Evolutionary conservation across 108 stramenopile species (phyloP).

Genomic region (Cyclotella baltica): DNA sequence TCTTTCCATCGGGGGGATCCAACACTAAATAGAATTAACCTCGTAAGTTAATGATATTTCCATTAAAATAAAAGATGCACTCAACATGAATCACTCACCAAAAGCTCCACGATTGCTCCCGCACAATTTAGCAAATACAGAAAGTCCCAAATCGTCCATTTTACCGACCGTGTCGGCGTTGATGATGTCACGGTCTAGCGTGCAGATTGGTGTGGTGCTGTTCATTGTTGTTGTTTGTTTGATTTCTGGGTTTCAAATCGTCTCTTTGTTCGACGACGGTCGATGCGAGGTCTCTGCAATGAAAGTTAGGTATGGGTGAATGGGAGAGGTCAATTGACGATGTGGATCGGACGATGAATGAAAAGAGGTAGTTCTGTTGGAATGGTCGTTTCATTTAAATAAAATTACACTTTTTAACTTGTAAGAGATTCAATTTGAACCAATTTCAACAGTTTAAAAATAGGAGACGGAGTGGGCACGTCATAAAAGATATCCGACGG

Average conservation of each 20-base stretch:
- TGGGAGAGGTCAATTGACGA: no score
- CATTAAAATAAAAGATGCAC: background rate
- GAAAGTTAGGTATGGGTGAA: no score
- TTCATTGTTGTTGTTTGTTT: background rate
- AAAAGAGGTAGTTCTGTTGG: no score
- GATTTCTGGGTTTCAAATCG: no score
- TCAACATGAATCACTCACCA: constrained; percentile 32
- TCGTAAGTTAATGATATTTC: background rate
- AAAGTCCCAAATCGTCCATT: constrained; percentile 73
- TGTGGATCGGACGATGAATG: no score
- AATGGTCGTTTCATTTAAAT: no score
- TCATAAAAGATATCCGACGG: no score
- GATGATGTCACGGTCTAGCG: constrained; percentile 63
- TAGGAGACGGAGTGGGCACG: no score
- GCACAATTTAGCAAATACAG: constrained; percentile 83
- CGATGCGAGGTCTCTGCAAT: no score
- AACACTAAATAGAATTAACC: constrained; percentile 17
- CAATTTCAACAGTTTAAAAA: no score
- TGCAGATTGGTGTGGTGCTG: constrained; percentile 41
- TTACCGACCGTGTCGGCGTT: constrained; percentile 63
- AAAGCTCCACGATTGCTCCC: constrained; percentile 91
- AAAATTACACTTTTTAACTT: no score
- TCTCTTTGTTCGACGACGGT: background rate
- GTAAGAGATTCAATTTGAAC: no score
- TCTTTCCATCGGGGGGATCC: constrained; percentile 83